Evolutionary conservation across 164 flowering plant genomes (phyloP).

Genomic region (Kalanchoe fedtschenkoi): DNA sequence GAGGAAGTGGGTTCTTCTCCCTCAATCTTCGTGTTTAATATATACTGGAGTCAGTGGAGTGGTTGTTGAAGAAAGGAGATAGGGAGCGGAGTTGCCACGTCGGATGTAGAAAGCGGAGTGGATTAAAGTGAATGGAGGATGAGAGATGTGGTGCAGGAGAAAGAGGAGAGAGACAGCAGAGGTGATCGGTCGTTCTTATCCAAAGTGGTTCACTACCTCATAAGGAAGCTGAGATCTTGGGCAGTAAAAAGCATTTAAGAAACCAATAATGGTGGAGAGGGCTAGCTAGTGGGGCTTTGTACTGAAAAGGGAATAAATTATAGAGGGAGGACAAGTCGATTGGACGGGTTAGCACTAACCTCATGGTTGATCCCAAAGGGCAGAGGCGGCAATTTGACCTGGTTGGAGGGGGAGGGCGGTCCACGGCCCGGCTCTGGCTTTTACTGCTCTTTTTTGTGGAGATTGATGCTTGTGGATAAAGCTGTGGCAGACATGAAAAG

Average conservation of each 20-base stretch:
- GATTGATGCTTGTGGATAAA: too few relatives aligned
- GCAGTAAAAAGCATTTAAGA: too few relatives aligned
- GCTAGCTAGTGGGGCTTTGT: too few relatives aligned
- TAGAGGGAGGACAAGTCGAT: neutral
- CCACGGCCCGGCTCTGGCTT: neutral
- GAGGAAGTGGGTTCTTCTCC: neutral
- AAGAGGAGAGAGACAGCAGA: too few relatives aligned
- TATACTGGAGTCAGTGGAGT: neutral
- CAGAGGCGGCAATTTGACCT: neutral
- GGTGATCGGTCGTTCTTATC: conserved; percentile 2
- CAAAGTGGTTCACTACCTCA: too few relatives aligned
- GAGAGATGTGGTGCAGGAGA: too few relatives aligned
- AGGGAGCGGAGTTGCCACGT: neutral
- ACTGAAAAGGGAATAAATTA: too few relatives aligned
- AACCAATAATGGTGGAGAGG: neutral
- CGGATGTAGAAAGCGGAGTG: neutral
- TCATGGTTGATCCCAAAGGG: neutral
- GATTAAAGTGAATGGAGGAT: too few relatives aligned
- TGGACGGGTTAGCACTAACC: neutral
- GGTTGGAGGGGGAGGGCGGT: conserved; percentile 3
- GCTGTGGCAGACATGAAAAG: neutral
- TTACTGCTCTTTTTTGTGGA: too few relatives aligned
- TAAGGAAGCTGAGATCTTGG: too few relatives aligned
- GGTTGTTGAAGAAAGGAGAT: too few relatives aligned
- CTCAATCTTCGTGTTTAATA: neutral